phyloP scores from a whole-genome alignment of 2,329 filamentous ascomycete genomes.

The Diaporthe capsici region DNA sequence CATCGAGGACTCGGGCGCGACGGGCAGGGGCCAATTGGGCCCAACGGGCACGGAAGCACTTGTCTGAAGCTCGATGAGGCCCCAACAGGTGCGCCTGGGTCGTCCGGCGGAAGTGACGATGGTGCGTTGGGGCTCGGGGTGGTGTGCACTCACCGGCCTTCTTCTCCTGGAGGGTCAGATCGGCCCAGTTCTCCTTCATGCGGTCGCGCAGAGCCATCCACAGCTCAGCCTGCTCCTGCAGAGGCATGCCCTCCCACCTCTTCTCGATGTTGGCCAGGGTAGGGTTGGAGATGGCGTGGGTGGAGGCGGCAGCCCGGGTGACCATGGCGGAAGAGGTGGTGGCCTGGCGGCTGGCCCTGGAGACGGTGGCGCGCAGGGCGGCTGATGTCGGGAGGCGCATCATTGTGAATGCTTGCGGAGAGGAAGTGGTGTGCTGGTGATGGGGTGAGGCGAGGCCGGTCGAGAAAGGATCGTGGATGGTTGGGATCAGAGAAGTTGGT shows the following conservation, averaged over 20 bases:
- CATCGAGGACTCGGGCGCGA: slow-evolving; percentile 42
- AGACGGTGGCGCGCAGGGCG: slow-evolving; percentile 63
- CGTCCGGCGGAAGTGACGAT: not conserved
- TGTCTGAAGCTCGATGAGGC: not conserved
- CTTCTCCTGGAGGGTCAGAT: slow-evolving; percentile 97
- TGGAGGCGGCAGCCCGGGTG: slow-evolving; percentile 71
- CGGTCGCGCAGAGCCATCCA: slow-evolving; percentile 99
- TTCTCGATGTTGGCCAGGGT: slow-evolving; percentile 99
- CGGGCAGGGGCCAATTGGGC: slow-evolving; percentile 41
- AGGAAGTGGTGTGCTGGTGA: slow-evolving; percentile 28
- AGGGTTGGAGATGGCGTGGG: slow-evolving; percentile 97
- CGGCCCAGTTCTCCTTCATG: slow-evolving; percentile 98
- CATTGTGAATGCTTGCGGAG: slow-evolving; percentile 56
- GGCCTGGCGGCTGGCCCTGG: slow-evolving; percentile 56
- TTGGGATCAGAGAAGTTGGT: slow-evolving; percentile 16
- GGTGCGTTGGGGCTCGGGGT: slow-evolving; percentile 10
- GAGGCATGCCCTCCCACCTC: slow-evolving; percentile 98
- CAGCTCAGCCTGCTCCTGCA: slow-evolving; percentile 98
- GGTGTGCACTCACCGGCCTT: slow-evolving; percentile 86
- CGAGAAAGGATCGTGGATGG: slow-evolving; percentile 36
- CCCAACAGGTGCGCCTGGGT: not conserved
- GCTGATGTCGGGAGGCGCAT: slow-evolving; percentile 68
- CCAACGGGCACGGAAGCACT: not conserved
- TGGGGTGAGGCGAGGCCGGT: slow-evolving; percentile 42
- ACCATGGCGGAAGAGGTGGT: slow-evolving; percentile 55